Evolutionary conservation across 345 rosid genomes (phyloP).

Genomic region (Brassica carinata): DNA sequence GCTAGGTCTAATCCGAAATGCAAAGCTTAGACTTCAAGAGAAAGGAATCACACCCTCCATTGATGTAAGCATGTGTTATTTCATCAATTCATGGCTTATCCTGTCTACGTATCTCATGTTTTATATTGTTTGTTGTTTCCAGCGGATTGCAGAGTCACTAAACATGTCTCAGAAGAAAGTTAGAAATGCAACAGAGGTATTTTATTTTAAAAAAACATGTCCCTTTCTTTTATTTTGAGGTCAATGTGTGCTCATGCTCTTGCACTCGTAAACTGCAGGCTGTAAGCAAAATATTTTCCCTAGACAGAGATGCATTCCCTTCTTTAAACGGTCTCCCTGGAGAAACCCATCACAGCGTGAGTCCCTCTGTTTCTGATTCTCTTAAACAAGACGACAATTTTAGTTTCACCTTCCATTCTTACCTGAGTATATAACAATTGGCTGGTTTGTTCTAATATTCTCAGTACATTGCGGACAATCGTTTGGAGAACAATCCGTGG

Average conservation of each 20-base stretch:
- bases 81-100: neutral
- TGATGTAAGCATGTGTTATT: constrained; percentile 59
- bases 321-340: constrained; percentile 88
- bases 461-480: constrained; percentile 82
- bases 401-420: neutral
- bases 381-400: neutral
- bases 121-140: constrained; percentile 36
- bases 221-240: neutral
- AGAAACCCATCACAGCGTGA: constrained; percentile 88
- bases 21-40: constrained; percentile 81
- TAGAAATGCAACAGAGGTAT: constrained; percentile 91
- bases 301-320: constrained; percentile 91
- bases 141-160: constrained; percentile 85
- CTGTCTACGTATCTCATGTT: constrained; percentile 10
- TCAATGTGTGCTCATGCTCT: constrained; percentile 20
- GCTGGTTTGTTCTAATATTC: constrained; percentile 22
- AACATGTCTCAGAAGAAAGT: constrained; percentile 96
- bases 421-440: constrained; percentile 16
- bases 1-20: constrained; percentile 79
- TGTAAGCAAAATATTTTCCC: constrained; percentile 73
- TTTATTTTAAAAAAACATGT: neutral
- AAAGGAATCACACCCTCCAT: constrained; percentile 85
- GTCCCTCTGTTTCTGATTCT: constrained; percentile 32
- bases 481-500: constrained; percentile 84
- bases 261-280: constrained; percentile 54